Percentiles rank a stretch among this genome's conserved stretches.
Conservation (phyloP, 2,329 filamentous ascomycete species). For the Catunica adiposa region DNA sequence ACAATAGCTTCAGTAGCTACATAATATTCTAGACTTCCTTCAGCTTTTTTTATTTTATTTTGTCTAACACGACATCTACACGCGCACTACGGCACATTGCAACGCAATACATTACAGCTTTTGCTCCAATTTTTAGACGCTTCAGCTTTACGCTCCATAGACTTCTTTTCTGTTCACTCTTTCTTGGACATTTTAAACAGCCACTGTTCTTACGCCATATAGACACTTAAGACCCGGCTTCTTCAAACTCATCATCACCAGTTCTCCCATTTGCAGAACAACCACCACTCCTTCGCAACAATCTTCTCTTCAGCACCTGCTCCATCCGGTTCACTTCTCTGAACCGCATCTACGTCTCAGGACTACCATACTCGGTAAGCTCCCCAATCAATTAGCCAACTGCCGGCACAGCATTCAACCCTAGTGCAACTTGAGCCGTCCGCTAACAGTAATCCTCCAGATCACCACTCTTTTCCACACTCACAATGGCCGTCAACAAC, state of each 20-base stretch:
- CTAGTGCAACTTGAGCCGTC: not conserved
- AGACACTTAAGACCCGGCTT: too few relatives aligned
- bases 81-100: not conserved
- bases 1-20: constrained; percentile 2
- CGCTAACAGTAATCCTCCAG: not conserved
- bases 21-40: constrained; percentile 3
- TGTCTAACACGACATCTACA: not conserved
- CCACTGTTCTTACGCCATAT: too few relatives aligned
- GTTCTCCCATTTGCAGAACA: not conserved
- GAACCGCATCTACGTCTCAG: not conserved
- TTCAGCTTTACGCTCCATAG: not conserved
- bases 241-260: too few relatives aligned
- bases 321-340: not conserved
- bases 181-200: too few relatives aligned
- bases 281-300: not conserved
- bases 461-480: not conserved
- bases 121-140: not conserved
- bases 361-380: not conserved
- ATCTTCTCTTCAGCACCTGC: not conserved
- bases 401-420: not conserved
- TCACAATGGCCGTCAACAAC: constrained; percentile 24
- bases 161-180: not conserved
- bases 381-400: not conserved
- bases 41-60: not conserved
- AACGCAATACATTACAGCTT: not conserved